Evolutionary conservation across 1,284 basidiomycete genomes (phyloP).

Genomic region (Ganoderma leucocontextum): DNA sequence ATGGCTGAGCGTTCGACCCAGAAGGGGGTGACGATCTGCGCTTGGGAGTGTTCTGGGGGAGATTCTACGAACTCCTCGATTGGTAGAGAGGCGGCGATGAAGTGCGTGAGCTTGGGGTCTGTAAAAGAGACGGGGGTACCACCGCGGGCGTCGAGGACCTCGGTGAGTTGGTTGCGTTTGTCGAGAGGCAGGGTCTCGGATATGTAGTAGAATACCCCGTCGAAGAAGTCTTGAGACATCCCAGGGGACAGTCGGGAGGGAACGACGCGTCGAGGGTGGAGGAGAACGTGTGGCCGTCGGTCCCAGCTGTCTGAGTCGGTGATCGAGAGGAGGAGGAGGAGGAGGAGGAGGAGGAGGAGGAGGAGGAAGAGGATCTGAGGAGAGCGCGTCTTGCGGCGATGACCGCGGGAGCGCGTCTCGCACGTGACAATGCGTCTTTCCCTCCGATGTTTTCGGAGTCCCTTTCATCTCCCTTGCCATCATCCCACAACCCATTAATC

Average conservation of each 20-base stretch:
- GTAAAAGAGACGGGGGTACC: conserved; percentile 30
- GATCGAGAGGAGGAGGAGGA: too few relatives aligned
- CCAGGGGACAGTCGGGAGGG: not conserved
- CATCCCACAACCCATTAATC: too few relatives aligned
- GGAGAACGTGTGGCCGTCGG: not conserved
- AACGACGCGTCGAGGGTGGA: not conserved
- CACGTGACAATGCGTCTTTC: too few relatives aligned
- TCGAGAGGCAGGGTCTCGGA: conserved; percentile 34
- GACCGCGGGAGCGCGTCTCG: too few relatives aligned
- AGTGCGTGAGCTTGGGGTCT: conserved; percentile 39
- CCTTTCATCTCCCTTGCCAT: too few relatives aligned
- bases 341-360: too few relatives aligned
- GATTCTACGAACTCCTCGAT: conserved; percentile 37
- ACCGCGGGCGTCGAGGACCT: conserved; percentile 36
- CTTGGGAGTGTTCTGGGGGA: conserved; percentile 32
- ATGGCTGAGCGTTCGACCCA: conserved; percentile 77
- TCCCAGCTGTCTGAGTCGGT: not conserved
- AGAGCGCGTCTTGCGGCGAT: too few relatives aligned
- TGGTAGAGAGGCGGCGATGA: conserved; percentile 35
- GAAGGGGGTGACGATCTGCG: conserved; percentile 39
- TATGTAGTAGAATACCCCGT: conserved; percentile 37
- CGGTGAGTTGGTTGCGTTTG: conserved; percentile 31
- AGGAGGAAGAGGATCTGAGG: too few relatives aligned
- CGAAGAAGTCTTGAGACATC: conserved; percentile 31
- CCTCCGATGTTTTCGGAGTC: too few relatives aligned